These are phyloP conservation scores for Avena eriantha DNA, from an alignment of 176 grass and related monocot species.

Conservation along the genomic window DNA sequence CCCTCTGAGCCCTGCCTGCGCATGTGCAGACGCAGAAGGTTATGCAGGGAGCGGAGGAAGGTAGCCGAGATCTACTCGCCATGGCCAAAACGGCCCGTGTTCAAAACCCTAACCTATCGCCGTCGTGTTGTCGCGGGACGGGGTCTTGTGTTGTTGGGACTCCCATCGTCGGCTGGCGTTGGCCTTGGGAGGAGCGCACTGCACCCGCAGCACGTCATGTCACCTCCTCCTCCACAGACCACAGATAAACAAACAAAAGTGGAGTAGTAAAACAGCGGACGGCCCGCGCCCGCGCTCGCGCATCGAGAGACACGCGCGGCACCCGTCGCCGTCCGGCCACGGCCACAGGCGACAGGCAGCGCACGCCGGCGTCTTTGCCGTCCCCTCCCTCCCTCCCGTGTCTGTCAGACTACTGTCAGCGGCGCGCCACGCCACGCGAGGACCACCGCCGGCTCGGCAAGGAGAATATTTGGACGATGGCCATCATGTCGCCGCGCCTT, in stretches of 20 bases:
- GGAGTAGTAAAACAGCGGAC: neutral
- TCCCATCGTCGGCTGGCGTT: too few relatives aligned
- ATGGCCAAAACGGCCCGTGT: too few relatives aligned
- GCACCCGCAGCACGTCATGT: neutral
- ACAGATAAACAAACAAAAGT: neutral
- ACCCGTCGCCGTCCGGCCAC: conserved; percentile 25
- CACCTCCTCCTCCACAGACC: neutral
- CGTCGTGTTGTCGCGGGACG: too few relatives aligned
- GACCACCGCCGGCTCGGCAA: conserved; percentile 34
- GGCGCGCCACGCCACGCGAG: neutral
- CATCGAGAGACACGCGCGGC: neutral
- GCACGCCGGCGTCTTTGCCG: neutral
- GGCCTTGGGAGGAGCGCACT: neutral
- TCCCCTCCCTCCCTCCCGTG: neutral
- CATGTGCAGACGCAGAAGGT: neutral
- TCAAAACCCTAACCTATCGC: too few relatives aligned
- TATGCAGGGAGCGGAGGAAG: neutral
- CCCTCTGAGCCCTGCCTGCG: neutral
- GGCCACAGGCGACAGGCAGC: conserved; percentile 32
- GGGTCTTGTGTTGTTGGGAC: too few relatives aligned
- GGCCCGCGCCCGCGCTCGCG: neutral
- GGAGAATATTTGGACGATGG: conserved; percentile 45
- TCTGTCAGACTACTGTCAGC: neutral
- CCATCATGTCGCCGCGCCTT: conserved; percentile 24
- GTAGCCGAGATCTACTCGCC: neutral